Conservation (phyloP, 345 rosid genomes). For the Brassica cretica region DNA sequence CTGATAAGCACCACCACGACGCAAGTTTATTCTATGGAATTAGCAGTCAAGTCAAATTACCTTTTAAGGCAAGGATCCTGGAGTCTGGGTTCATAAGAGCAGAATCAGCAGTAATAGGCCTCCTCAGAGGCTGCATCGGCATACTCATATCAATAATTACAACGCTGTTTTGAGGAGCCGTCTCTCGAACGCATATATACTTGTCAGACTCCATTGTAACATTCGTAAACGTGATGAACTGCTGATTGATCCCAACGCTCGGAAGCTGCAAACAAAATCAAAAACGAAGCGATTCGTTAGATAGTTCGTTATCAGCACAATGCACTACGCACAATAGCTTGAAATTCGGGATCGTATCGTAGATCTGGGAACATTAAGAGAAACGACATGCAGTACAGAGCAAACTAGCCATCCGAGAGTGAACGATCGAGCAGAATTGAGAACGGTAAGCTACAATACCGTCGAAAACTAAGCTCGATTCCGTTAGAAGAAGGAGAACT, state of each 20-base stretch:
- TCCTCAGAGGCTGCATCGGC: slow-evolving; percentile 80
- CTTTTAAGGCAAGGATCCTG: slow-evolving; percentile 82
- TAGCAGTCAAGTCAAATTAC: slow-evolving; percentile 31
- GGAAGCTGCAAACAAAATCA: slow-evolving; percentile 51
- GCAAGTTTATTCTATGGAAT: not conserved
- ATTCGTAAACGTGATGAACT: slow-evolving; percentile 75
- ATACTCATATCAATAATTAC: slow-evolving; percentile 78
- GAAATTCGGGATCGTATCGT: not conserved
- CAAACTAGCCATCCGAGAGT: slow-evolving; percentile 2
- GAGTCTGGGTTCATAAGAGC: slow-evolving; percentile 87
- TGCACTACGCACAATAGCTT: slow-evolving; percentile 2
- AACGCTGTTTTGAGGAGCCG: slow-evolving; percentile 81
- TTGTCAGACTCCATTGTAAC: slow-evolving; percentile 90
- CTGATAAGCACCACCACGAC: not conserved
- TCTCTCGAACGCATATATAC: slow-evolving; percentile 84
- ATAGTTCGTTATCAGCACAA: slow-evolving; percentile 13
- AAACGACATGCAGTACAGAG: not conserved
- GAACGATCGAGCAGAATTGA: slow-evolving; percentile 27
- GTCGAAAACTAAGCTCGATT: slow-evolving; percentile 18
- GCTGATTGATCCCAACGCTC: slow-evolving; percentile 69
- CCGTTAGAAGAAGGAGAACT: slow-evolving; percentile 30
- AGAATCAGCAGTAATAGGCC: slow-evolving; percentile 86
- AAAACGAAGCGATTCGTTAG: slow-evolving; percentile 14
- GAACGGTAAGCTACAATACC: not conserved
- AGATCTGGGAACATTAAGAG: slow-evolving; percentile 36